These are phyloP conservation scores for Ogataea parapolymorpha DNA, from an alignment of 805 yeast genomes.

Conservation along the genomic window DNA sequence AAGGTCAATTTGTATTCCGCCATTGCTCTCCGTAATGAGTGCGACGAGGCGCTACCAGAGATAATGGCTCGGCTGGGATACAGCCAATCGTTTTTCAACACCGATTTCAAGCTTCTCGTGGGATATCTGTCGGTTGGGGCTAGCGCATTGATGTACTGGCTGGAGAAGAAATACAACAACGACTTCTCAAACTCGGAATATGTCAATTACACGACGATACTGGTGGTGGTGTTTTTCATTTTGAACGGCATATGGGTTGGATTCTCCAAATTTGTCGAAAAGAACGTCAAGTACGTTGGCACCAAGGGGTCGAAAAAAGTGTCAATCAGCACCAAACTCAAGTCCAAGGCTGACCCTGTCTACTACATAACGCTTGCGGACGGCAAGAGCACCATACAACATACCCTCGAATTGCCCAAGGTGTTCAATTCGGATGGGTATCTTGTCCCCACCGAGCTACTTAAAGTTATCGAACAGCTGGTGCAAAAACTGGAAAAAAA, in stretches of 20 bases:
- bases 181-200: constrained; percentile 39
- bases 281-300: constrained; percentile 48
- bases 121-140: constrained; percentile 46
- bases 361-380: constrained; percentile 37
- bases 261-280: constrained; percentile 35
- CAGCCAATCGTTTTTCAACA: constrained; percentile 42
- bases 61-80: constrained; percentile 44
- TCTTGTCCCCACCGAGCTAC: constrained; percentile 36
- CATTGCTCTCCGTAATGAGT: constrained; percentile 43
- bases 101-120: constrained; percentile 46
- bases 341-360: constrained; percentile 41
- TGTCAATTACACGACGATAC: constrained; percentile 33
- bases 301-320: constrained; percentile 35
- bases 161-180: constrained; percentile 45
- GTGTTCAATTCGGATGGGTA: constrained; percentile 48
- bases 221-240: constrained; percentile 38
- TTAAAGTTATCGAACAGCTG: constrained; percentile 24
- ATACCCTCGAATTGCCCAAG: constrained; percentile 36
- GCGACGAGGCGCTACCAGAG: constrained; percentile 46
- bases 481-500: constrained; percentile 20
- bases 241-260: constrained; percentile 36
- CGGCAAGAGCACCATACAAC: constrained; percentile 21
- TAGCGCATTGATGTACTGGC: constrained; percentile 43
- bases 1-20: constrained; percentile 41
- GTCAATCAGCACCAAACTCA: constrained; percentile 35